Percentiles rank a stretch among this genome's conserved stretches.
phyloP scores from a whole-genome alignment of 2,329 filamentous ascomycete genomes.

The Diaporthe ilicicola region DNA sequence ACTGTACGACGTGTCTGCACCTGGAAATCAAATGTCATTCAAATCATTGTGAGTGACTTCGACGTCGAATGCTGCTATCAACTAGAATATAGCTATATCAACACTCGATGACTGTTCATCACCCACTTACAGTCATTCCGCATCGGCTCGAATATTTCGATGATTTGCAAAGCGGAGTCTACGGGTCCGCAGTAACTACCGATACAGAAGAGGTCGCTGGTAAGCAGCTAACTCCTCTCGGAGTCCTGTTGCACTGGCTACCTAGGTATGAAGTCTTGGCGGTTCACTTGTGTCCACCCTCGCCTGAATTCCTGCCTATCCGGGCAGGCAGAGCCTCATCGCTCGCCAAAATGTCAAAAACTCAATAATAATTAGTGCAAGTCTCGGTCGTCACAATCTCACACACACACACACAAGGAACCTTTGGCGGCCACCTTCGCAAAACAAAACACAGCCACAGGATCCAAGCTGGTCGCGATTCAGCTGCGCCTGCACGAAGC shows the following conservation, averaged over 20 bases:
- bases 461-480: slow-evolving; percentile 4
- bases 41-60: background rate
- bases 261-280: slow-evolving; percentile 13
- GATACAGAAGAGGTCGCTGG: background rate
- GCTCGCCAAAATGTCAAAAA: background rate
- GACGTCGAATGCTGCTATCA: background rate
- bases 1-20: background rate
- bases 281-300: slow-evolving; percentile 1
- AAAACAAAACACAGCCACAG: slow-evolving; percentile 3
- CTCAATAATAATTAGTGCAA: background rate
- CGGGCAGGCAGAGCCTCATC: background rate
- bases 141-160: background rate
- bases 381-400: slow-evolving; percentile 10
- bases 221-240: background rate
- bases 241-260: background rate
- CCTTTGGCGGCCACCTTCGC: background rate
- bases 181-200: background rate
- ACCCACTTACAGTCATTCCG: background rate
- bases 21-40: background rate
- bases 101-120: background rate
- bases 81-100: background rate
- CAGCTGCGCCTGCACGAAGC: background rate
- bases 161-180: background rate
- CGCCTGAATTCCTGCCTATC: background rate
- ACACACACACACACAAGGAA: background rate